These are phyloP conservation scores for Ceratocystis colombiana DNA, from an alignment of 2,329 filamentous ascomycete species.

Conservation along the genomic window DNA sequence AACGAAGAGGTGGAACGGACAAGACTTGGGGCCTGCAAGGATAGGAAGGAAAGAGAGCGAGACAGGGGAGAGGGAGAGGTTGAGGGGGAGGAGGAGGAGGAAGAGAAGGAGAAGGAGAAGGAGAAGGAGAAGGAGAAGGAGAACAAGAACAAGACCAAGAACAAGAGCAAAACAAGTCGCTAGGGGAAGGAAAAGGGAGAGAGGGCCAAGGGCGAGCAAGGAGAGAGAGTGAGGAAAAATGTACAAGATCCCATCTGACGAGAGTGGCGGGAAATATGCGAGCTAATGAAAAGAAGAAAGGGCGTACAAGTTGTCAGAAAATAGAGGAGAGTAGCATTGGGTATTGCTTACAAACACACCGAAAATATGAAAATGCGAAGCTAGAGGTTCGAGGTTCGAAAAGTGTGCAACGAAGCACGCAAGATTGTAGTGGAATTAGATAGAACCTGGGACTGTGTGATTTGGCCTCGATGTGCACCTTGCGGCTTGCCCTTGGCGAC, in stretches of 20 bases:
- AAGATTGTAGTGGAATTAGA: neutral
- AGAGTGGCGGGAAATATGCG: neutral
- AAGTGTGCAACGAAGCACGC: neutral
- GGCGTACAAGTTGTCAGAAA: neutral
- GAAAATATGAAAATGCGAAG: neutral
- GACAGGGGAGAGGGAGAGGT: neutral
- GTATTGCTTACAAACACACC: neutral
- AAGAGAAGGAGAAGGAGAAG: neutral
- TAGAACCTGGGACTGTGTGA: neutral
- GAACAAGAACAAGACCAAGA: no score
- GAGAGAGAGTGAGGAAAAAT: slow-evolving; percentile 23
- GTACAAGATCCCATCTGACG: neutral
- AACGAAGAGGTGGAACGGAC: slow-evolving; percentile 6
- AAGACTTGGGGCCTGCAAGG: neutral
- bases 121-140: neutral
- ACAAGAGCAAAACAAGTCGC: neutral
- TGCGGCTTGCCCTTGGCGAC: neutral
- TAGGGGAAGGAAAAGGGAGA: slow-evolving; percentile 1
- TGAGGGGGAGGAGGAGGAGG: neutral
- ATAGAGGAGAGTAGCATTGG: neutral
- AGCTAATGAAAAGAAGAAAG: neutral
- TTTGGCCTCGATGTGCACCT: neutral
- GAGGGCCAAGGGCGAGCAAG: slow-evolving; percentile 21
- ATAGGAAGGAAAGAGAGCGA: neutral
- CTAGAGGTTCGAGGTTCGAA: neutral